Evolutionary conservation across 176 grass and related monocot species (phyloP).

Genomic region (Eleusine coracana): DNA sequence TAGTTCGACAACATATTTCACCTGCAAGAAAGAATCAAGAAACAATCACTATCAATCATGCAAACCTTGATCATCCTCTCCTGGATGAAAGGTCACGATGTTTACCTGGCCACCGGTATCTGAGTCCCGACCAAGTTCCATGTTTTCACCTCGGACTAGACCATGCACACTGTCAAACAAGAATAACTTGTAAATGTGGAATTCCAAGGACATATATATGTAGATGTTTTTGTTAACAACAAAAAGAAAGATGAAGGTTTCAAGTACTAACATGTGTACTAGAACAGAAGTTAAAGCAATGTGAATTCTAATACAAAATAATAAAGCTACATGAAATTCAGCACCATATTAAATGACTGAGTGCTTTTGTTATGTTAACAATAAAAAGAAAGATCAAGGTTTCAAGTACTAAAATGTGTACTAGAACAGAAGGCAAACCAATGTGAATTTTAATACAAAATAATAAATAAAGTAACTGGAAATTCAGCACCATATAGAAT

Average conservation of each 20-base stretch:
- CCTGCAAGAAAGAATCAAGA: conserved; percentile 36
- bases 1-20: conserved; percentile 95
- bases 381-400: neutral
- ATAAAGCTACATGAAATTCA: neutral
- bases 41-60: neutral
- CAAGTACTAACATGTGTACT: neutral
- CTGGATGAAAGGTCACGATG: conserved; percentile 5
- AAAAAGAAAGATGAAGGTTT: neutral
- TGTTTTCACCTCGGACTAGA: conserved; percentile 94
- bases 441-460: neutral
- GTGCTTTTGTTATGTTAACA: no score
- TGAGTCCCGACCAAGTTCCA: conserved; percentile 95
- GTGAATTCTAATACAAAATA: neutral
- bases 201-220: neutral
- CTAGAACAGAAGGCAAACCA: neutral
- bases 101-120: conserved; percentile 94
- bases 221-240: neutral
- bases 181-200: neutral
- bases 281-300: neutral
- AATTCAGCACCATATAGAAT: neutral
- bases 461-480: neutral
- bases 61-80: neutral
- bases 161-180: conserved; percentile 75
- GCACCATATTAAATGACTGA: neutral
- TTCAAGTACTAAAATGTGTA: neutral